Evolutionary conservation across 352 stramenopile genomes (phyloP), one percentile per base, ranked within the genome.

Genomic region (Phytophthora hybrid): DNA sequence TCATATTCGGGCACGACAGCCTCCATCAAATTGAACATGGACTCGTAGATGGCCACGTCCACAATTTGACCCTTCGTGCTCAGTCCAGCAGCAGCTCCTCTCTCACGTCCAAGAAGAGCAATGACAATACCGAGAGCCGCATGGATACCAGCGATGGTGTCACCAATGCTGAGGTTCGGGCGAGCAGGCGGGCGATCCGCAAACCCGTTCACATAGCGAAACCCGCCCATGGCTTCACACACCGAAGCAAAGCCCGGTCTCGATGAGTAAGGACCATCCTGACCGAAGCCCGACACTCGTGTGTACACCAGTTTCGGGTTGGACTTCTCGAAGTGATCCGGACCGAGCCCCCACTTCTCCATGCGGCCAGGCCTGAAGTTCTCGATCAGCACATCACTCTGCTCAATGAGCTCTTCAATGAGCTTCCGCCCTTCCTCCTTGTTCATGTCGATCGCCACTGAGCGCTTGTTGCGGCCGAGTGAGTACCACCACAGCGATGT

Each of bases 401-500:
- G 74, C 21, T 78, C 71, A 9, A 93, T 82, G 10, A 97, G 81
- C 49, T 97, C 84, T 57, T 85, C 63, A 37, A 97, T 81, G 5
- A 97, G 64, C 61, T 68, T 77, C 8, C 87, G 78, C 0, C 89
- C 92, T 52, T 90, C 74, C 4, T 83, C 70, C 52, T 88, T 85
- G 57, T 90, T 89, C 66, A 97, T 91, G 64, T 97, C 90, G 34
- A 97, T 85, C 18, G 83, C 77, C 26, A 97, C 87, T 8, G 84
- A 96, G 34, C 88, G 88, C 64, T 97, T 97, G 85, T 97, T 97
- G 70, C 91, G 87, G 18, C 89, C 90, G 16, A 97, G 80, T 18
- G 90, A 97, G 73, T 95, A 93, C 90, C 90, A 97, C 90, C 91
- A 97, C 57, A 95, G 70, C 47, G 91, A 96, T 29, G 90, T 97